Conservation (phyloP, 495 filamentous ascomycete genomes). For the Trichoderma reesei region DNA sequence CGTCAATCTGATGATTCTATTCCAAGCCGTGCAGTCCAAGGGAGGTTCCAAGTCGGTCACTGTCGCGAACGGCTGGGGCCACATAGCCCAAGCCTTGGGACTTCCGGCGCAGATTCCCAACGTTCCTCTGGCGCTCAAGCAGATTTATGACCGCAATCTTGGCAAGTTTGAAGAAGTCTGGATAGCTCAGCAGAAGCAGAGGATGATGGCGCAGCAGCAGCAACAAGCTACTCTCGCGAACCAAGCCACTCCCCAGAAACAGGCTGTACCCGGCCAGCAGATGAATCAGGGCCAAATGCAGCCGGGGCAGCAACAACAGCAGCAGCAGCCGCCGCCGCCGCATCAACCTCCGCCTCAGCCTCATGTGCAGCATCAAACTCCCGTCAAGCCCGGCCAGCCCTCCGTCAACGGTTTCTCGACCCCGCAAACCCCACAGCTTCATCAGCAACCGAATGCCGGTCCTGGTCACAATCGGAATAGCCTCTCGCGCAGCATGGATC, state of each 20-base stretch:
- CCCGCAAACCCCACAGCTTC: slow-evolving; percentile 34
- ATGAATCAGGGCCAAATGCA: slow-evolving; percentile 18
- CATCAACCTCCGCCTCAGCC: slow-evolving; percentile 13
- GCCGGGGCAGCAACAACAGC: slow-evolving; percentile 31
- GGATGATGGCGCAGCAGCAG: slow-evolving; percentile 48
- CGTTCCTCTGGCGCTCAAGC: slow-evolving; percentile 57
- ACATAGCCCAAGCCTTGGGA: slow-evolving; percentile 56
- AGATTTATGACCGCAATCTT: slow-evolving; percentile 65
- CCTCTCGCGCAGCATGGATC: slow-evolving; percentile 32
- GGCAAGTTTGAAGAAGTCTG: slow-evolving; percentile 65
- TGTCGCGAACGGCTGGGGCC: slow-evolving; percentile 57
- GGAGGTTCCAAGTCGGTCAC: slow-evolving; percentile 71
- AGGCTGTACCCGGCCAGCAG: slow-evolving; percentile 35
- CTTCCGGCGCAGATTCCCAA: slow-evolving; percentile 57
- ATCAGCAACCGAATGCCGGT: slow-evolving; percentile 24
- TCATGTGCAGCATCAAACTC: slow-evolving; percentile 14
- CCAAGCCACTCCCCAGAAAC: slow-evolving; percentile 33
- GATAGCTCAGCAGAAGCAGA: slow-evolving; percentile 47
- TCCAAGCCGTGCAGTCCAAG: slow-evolving; percentile 61
- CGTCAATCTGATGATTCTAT: slow-evolving; percentile 65
- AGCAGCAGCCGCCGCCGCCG: slow-evolving; percentile 24
- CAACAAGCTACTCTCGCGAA: not conserved
- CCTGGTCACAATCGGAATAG: slow-evolving; percentile 30
- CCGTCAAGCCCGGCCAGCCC: slow-evolving; percentile 16
- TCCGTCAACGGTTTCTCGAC: slow-evolving; percentile 40